Conservation (phyloP, 306 rosid genomes). For the Urtica urens region DNA sequence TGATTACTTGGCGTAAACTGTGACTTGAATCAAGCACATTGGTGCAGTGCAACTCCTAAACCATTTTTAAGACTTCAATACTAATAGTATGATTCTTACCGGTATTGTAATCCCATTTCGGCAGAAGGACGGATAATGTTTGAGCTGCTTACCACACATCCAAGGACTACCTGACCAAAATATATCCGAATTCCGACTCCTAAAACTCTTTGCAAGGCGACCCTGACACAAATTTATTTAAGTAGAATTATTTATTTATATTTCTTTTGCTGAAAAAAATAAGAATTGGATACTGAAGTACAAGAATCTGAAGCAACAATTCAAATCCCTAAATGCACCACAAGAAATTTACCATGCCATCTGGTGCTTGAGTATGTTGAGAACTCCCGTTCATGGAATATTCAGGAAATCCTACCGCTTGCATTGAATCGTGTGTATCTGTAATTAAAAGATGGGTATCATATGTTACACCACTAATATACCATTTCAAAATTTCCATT, state of each 20-base stretch:
- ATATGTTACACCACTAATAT: neutral
- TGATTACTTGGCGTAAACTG: no score
- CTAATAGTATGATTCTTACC: constrained; percentile 36
- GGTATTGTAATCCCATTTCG: constrained; percentile 80
- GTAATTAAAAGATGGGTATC: constrained; percentile 15
- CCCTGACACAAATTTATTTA: constrained; percentile 37
- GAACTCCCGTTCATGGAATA: constrained; percentile 26
- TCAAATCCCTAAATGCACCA: neutral
- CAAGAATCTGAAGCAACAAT: neutral
- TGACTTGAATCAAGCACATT: no score
- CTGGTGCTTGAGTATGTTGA: constrained; percentile 27
- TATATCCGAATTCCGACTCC: constrained; percentile 57
- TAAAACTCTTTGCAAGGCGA: constrained; percentile 36
- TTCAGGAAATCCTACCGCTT: constrained; percentile 27
- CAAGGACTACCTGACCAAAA: constrained; percentile 91
- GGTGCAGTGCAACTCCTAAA: no score
- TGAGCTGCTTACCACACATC: constrained; percentile 91
- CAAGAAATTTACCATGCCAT: constrained; percentile 32
- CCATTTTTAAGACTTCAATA: neutral
- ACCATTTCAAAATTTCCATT: no score
- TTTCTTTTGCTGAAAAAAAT: no score
- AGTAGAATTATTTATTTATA: no score
- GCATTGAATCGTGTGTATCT: constrained; percentile 39
- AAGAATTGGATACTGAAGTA: neutral
- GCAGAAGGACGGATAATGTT: constrained; percentile 72